Evolutionary conservation across 805 yeast species (phyloP).

Genomic region (Cyberlindnera americana): DNA sequence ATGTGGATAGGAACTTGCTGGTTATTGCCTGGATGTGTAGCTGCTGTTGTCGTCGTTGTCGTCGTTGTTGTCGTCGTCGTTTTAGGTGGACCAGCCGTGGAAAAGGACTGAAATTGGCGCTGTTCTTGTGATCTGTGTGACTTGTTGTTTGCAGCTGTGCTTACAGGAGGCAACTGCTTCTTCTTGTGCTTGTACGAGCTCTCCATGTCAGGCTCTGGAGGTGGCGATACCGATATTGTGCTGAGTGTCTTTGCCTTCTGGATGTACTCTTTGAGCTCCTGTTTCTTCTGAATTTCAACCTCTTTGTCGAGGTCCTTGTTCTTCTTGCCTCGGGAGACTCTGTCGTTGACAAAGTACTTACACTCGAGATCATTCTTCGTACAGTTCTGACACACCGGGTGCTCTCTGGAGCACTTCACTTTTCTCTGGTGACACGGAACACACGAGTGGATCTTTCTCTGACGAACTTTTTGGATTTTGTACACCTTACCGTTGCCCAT

Average conservation of each 20-base stretch:
- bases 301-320: slow-evolving; percentile 23
- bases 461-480: slow-evolving; percentile 60
- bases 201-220: slow-evolving; percentile 9
- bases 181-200: not conserved
- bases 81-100: not conserved
- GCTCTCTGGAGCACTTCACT: slow-evolving; percentile 51
- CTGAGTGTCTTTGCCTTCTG: slow-evolving; percentile 22
- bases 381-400: slow-evolving; percentile 51
- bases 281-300: slow-evolving; percentile 23
- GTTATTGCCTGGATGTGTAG: not conserved
- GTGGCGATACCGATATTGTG: slow-evolving; percentile 9
- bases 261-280: slow-evolving; percentile 24
- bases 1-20: slow-evolving; percentile 8
- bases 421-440: slow-evolving; percentile 56
- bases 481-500: slow-evolving; percentile 51
- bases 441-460: slow-evolving; percentile 54
- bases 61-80: not conserved
- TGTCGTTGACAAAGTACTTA: slow-evolving; percentile 53
- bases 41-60: not conserved
- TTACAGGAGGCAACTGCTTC: slow-evolving; percentile 1
- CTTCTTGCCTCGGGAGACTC: slow-evolving; percentile 38
- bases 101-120: too few relatives aligned
- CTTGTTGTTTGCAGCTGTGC: not conserved
- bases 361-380: slow-evolving; percentile 44
- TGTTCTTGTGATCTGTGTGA: too few relatives aligned